Conservation (phyloP, 495 filamentous ascomycete species). For the Lasiosphaeria ovina region DNA sequence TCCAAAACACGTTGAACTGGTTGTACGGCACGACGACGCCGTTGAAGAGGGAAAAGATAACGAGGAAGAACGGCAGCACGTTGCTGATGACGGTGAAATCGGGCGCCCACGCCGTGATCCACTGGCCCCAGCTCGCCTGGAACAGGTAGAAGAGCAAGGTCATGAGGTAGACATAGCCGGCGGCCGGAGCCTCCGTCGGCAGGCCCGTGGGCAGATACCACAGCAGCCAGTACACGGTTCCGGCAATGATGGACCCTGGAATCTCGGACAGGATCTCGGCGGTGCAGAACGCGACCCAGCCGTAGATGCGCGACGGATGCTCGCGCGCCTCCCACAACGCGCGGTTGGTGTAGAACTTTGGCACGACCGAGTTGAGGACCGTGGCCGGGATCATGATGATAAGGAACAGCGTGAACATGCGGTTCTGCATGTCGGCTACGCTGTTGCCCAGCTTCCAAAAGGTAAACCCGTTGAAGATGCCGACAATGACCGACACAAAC, state of each 20-base stretch:
- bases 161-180: conserved; percentile 86
- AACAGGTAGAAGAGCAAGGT: conserved; percentile 80
- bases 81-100: conserved; percentile 79
- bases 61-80: conserved; percentile 73
- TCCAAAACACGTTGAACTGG: conserved; percentile 68
- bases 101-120: conserved; percentile 79
- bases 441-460: conserved; percentile 73
- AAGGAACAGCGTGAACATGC: conserved; percentile 75
- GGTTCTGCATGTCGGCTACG: conserved; percentile 71
- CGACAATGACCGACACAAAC: conserved; percentile 53
- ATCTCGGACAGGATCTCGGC: conserved; percentile 76
- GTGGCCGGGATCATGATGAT: conserved; percentile 73
- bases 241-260: conserved; percentile 63
- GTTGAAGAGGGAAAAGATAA: conserved; percentile 73
- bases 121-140: conserved; percentile 75
- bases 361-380: conserved; percentile 70
- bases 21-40: conserved; percentile 65
- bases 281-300: conserved; percentile 78
- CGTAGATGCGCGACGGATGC: conserved; percentile 73
- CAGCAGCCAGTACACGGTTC: conserved; percentile 66
- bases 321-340: conserved; percentile 75
- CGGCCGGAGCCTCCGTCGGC: conserved; percentile 57
- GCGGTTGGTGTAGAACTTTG: conserved; percentile 79
- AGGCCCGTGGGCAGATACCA: conserved; percentile 83
- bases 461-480: conserved; percentile 82